Base-by-base conservation (phyloP, 2,329 filamentous ascomycete genomes). In the Lachnellula arida region DNA sequence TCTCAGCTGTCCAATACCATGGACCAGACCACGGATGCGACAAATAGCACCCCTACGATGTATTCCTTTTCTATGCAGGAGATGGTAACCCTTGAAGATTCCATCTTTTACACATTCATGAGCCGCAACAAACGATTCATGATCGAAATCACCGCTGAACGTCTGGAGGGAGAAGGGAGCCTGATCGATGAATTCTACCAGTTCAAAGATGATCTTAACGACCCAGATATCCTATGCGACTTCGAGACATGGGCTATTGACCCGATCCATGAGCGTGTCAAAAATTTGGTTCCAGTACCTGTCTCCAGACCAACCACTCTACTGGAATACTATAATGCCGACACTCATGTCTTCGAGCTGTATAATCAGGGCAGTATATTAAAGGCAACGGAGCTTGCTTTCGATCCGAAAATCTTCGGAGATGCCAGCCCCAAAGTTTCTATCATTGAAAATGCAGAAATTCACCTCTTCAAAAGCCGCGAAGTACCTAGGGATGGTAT, bases 291-390 rank as follows among this genome's bases (percentile, higher is more conserved):
- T 43, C 51, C 49, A 4, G 43, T 25, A 25, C 8, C 43, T 46
- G 3, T 46, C n/a, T 46, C 43, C 43, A 46, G 19, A 52, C 49
- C 49, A 34, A 52, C 49, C 46, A 54, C 52, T 35, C 52, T 49
- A 35, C 46, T 54, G 35, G 54, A 56, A 35, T 56, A 56, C 17
- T 56, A 52, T 25, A 44, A 56, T 39, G 49, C 54, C 49, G 8
- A 40, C n/a, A 56, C 54, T 49, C 52, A 56, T 49, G 54, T 56
- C 52, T 56, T 56, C 35, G 54, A 52, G 49, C 49, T 56, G 43
- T 56, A 49, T 32, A 56, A 56, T 15, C 49, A 56, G 48, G 54
- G 43, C 49, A 49, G 54, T 49, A 39, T 52, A 52, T 48, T 52
- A 47, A 56, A 51, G 34, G 54, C 54, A 42, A 56, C 52, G 2